phyloP scores from a whole-genome alignment of 495 filamentous ascomycete genomes.

The Neurospora sp. region DNA sequence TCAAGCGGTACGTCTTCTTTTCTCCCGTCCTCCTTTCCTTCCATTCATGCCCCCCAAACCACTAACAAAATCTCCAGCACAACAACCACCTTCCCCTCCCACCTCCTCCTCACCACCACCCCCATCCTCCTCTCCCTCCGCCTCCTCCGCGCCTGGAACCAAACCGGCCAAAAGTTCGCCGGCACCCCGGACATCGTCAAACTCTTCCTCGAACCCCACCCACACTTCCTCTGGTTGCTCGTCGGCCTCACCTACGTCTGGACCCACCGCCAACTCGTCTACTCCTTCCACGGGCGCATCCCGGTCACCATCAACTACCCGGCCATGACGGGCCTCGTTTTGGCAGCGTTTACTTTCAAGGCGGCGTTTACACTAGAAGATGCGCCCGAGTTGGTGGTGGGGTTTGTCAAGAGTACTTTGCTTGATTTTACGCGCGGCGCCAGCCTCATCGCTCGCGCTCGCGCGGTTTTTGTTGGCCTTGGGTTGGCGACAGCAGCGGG shows the following conservation, averaged over 20 bases:
- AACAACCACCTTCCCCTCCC: neutral
- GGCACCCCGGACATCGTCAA: slow-evolving; percentile 78
- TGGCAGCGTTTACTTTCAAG: slow-evolving; percentile 70
- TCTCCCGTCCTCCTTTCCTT: no score
- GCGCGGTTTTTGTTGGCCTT: slow-evolving; percentile 41
- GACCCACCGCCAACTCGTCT: slow-evolving; percentile 24
- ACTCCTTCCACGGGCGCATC: slow-evolving; percentile 21
- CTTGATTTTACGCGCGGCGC: slow-evolving; percentile 14
- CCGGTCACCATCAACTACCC: slow-evolving; percentile 17
- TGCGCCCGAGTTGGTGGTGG: slow-evolving; percentile 68
- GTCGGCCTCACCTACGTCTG: slow-evolving; percentile 57
- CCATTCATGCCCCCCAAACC: neutral
- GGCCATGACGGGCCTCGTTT: slow-evolving; percentile 27
- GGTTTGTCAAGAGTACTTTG: slow-evolving; percentile 34
- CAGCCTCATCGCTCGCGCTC: no score
- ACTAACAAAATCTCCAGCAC: neutral
- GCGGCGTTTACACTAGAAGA: slow-evolving; percentile 72
- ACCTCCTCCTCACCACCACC: slow-evolving; percentile 8
- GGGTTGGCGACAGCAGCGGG: slow-evolving; percentile 29
- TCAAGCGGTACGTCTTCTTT: slow-evolving; percentile 5
- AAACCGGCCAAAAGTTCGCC: slow-evolving; percentile 90
- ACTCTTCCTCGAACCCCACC: slow-evolving; percentile 50
- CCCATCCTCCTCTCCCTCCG: slow-evolving; percentile 43
- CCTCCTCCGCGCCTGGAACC: slow-evolving; percentile 74
- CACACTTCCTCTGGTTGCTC: slow-evolving; percentile 61